Percentiles rank a stretch among this genome's conserved stretches.
Evolutionary conservation across 192 early-diverging fungal genomes (phyloP).

Genomic region (Chytriomyces sp.): DNA sequence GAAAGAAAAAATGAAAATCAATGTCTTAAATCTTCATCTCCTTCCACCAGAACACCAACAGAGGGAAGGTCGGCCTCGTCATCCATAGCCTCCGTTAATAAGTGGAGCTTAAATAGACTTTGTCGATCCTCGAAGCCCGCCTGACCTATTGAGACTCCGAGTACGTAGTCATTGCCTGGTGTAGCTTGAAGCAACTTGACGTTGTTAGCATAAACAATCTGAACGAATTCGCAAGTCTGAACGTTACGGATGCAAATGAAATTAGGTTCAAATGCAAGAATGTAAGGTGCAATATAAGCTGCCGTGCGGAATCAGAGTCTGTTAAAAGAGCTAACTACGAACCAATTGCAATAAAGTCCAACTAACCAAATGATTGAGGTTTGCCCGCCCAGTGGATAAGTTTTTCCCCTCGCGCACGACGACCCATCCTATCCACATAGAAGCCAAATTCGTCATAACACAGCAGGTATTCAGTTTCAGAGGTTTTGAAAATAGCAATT

Average conservation of each 20-base stretch:
- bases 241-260: constrained; percentile 90
- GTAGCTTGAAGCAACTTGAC: constrained; percentile 61
- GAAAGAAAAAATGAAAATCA: no score
- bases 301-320: neutral
- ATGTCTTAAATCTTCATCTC: neutral
- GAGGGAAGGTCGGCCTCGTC: neutral
- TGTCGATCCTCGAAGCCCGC: constrained; percentile 3
- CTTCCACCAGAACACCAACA: neutral
- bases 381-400: constrained; percentile 86
- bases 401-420: constrained; percentile 71
- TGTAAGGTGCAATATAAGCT: constrained; percentile 78
- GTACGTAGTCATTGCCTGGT: neutral
- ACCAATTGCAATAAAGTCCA: neutral
- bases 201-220: constrained; percentile 66
- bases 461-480: constrained; percentile 77
- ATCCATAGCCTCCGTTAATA: neutral
- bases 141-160: neutral
- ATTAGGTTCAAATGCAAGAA: constrained; percentile 85
- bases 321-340: constrained; percentile 10
- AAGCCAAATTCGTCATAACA: constrained; percentile 96
- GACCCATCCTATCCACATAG: constrained; percentile 86
- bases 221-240: constrained; percentile 67
- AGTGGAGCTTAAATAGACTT: neutral
- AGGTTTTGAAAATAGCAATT: constrained; percentile 79
- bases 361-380: constrained; percentile 74